phyloP scores from a whole-genome alignment of 768 basidiomycete species.

The Mycena sanguinolenta region DNA sequence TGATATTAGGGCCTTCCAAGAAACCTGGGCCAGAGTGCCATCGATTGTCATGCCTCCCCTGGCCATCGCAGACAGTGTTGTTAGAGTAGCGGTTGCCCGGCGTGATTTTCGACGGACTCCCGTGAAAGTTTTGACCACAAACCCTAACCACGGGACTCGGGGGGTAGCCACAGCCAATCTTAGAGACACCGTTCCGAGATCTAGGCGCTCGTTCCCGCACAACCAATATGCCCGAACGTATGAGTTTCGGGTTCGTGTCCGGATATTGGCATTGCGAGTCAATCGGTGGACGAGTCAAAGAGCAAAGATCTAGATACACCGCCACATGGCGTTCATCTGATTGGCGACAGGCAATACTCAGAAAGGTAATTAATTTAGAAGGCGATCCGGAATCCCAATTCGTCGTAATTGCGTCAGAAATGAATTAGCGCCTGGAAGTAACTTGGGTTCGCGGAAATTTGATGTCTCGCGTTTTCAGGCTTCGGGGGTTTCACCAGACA shows the following conservation, averaged over 20 bases:
- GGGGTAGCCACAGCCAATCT: background rate
- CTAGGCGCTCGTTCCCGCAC: background rate
- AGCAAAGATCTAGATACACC: background rate
- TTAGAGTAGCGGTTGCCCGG: background rate
- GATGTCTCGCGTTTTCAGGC: background rate
- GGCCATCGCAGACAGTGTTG: conserved; percentile 2
- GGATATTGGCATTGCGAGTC: background rate
- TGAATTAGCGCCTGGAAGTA: too few relatives aligned
- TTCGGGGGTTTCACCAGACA: background rate
- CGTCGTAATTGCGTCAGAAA: background rate
- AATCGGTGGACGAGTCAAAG: background rate
- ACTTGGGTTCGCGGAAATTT: too few relatives aligned
- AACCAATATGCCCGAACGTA: conserved; percentile 14
- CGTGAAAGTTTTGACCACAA: conserved; percentile 8
- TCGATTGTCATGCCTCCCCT: background rate
- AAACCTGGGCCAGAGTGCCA: background rate
- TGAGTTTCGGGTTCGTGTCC: background rate
- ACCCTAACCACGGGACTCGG: too few relatives aligned
- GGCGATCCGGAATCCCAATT: conserved; percentile 2
- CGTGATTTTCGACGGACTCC: conserved; percentile 3
- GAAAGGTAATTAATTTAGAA: background rate
- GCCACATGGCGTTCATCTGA: conserved; percentile 1
- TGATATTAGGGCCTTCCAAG: conserved; percentile 1
- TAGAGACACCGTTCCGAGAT: conserved; percentile 11
- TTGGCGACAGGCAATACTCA: background rate